Base-by-base conservation (phyloP, 2,329 filamentous ascomycete genomes). In the Ceratocystis eucalypticola region DNA sequence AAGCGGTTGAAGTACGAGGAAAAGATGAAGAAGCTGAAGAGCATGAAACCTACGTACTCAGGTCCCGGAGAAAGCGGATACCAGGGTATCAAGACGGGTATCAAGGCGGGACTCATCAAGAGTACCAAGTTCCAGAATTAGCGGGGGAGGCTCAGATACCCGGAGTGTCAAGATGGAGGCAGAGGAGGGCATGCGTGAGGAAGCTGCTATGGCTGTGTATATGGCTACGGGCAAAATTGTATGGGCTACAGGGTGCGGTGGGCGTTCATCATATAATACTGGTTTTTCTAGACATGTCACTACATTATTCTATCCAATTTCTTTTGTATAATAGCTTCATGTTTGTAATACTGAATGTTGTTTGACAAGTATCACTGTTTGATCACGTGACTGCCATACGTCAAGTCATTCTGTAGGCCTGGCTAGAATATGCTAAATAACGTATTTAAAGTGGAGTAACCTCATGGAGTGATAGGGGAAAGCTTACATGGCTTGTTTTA, bases 1-100 rank as follows among this genome's bases (percentile, higher is more conserved):
- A 97, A 96, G 88, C 86, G 91, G 77, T 91, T 91, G 85, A 91
- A 91, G 84, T 99, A 85, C 75, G 91, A 95, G 74, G 88, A 91
- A 76, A 96, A 96, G 83, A 88, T 93, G 84, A 97, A 96, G 89
- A 96, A 97, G 82, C 77, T 97, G 73, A 85, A 84, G 72, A 93
- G 88, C 74, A 89, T 92, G 80, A 90, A 88, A 79, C 84, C 89
- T 7, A 81, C 90, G 15, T 97, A 92, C 79, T 90, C 91, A 76
- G 89, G 90, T 69, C 86, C 95, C 78, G 86, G 89, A 71, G 84
- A 84, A 73, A 88, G 91, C 72, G 88, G 91, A 65, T 99, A 99
- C 79, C 84, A 84, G 70, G 94, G 94, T 78, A 94, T 97, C 76
- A 78, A 88, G 78, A 94, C 92, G 53, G 94, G 94, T 85, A 96